Conservation (phyloP, 352 stramenopile species). For the Phytophthora pisi region DNA sequence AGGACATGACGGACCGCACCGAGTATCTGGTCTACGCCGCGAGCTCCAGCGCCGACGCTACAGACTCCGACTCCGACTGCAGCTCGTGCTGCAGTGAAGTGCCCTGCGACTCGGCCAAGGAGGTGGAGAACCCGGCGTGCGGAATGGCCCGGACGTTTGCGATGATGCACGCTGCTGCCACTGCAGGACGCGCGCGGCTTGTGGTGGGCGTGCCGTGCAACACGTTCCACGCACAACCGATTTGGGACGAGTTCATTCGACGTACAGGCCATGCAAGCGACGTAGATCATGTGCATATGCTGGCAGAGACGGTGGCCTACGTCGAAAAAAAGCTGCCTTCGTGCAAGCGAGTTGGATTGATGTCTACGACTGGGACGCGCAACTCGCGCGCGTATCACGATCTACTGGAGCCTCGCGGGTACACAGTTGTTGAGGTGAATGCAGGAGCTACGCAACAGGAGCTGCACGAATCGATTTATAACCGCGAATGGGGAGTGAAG, state of each 20-base stretch:
- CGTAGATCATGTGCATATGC: slow-evolving; percentile 66
- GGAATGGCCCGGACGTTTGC: slow-evolving; percentile 79
- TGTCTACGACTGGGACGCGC: slow-evolving; percentile 73
- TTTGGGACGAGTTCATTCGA: slow-evolving; percentile 73
- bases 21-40: slow-evolving; percentile 53
- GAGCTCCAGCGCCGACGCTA: slow-evolving; percentile 9
- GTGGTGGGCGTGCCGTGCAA: slow-evolving; percentile 75
- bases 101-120: slow-evolving; percentile 1
- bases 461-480: slow-evolving; percentile 78
- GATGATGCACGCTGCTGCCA: slow-evolving; percentile 66
- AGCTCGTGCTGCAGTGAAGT: slow-evolving; percentile 1
- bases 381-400: slow-evolving; percentile 73
- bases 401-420: slow-evolving; percentile 65
- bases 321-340: slow-evolving; percentile 50
- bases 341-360: slow-evolving; percentile 57
- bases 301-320: slow-evolving; percentile 72
- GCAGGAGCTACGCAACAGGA: slow-evolving; percentile 52
- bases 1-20: slow-evolving; percentile 79
- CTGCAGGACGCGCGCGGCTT: slow-evolving; percentile 43
- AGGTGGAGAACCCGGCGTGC: slow-evolving; percentile 68
- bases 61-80: slow-evolving; percentile 29
- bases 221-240: slow-evolving; percentile 74
- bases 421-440: slow-evolving; percentile 59
- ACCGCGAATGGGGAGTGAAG: slow-evolving; percentile 77
- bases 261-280: slow-evolving; percentile 32